Base-by-base conservation (phyloP, 345 rosid genomes). In the Salix dunnii region DNA sequence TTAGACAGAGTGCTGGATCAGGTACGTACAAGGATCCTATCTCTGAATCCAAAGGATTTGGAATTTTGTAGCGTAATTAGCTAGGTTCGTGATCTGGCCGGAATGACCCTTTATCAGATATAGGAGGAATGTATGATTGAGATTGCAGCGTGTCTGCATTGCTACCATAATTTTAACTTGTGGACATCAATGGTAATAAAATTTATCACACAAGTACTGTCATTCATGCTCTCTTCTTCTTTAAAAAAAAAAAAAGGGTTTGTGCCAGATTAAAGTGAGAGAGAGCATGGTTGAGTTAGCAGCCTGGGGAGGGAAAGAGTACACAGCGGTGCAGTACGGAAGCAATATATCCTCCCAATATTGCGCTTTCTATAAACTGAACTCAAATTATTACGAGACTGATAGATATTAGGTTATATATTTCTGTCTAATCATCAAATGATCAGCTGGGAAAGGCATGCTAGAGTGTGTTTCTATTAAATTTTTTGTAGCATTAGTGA, bases 351-450 rank as follows among this genome's bases (percentile, higher is more conserved):
- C 21, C 58, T 67, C 49, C 48, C 72, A 7, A 40, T 20, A 27
- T 6, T 10, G 5, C 76, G 31, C 76, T 77, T 77, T 77, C 17
- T 23, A 63, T 63, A 33, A 49, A 43, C 33, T 58, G n/a, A 60
- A 31, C 64, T 16, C 53, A 33, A 42, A 42, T 36, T 72, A 71
- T 51, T 72, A 38, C 35, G 71, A 38, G 30, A 17, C 17, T 53
- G 67, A 73, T 73, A 17, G 43, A 10, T 40, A 40, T 33, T 23
- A 43, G 13, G 21, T 7, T 13, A 12, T 49, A 68, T 35, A 51
- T 55, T 71, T 49, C 77, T 68, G 81, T 74, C 81, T 68, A 68
- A 74, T 73, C 81, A 60, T 79, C 74, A 79, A 64, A 73, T 61
- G 33, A 74, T 79, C 74, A 60, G 25, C 38, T 16, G 18, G 67